phyloP scores from a whole-genome alignment of 257 asterid genomes.

The Mentha longifolia region DNA sequence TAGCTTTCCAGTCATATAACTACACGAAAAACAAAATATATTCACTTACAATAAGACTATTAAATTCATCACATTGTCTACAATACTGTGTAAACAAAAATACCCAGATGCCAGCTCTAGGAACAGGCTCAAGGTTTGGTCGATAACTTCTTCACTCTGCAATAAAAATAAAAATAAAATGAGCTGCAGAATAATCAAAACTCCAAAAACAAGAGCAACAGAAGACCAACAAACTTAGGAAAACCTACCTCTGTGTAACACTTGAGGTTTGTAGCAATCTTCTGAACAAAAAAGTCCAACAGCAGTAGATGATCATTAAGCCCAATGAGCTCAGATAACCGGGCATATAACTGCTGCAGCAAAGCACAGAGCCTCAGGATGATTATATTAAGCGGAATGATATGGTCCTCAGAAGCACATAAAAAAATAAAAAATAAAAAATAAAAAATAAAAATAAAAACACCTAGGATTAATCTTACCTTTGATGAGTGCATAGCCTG shows the following conservation, averaged over 20 bases:
- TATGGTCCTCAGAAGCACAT: slow-evolving; percentile 11
- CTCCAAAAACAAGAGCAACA: slow-evolving; percentile 24
- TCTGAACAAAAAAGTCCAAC: slow-evolving; percentile 78
- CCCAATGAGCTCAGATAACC: slow-evolving; percentile 94
- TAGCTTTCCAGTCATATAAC: slow-evolving; percentile 95
- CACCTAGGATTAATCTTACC: slow-evolving; percentile 54
- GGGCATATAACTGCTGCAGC: slow-evolving; percentile 95
- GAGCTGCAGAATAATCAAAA: slow-evolving; percentile 28
- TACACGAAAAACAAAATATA: slow-evolving; percentile 43
- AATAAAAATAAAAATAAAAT: slow-evolving; percentile 28
- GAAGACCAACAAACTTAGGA: slow-evolving; percentile 21
- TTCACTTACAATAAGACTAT: slow-evolving; percentile 17
- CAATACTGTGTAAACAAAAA: slow-evolving; percentile 35
- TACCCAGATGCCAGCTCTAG: slow-evolving; percentile 98
- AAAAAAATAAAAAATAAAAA: too few relatives aligned
- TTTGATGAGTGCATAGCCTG: slow-evolving; percentile 98
- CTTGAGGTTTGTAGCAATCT: slow-evolving; percentile 91
- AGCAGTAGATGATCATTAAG: slow-evolving; percentile 92
- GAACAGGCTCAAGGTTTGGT: slow-evolving; percentile 87
- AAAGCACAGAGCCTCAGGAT: slow-evolving; percentile 37
- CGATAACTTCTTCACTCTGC: slow-evolving; percentile 90
- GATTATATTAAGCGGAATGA: slow-evolving; percentile 29
- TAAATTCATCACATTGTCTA: background rate
- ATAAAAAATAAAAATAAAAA: too few relatives aligned
- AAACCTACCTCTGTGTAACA: slow-evolving; percentile 78